Percentiles rank a stretch among this genome's conserved stretches.
Evolutionary conservation across 2,329 filamentous ascomycete genomes (phyloP).

Genomic region (Coniochaeta ligniaria): DNA sequence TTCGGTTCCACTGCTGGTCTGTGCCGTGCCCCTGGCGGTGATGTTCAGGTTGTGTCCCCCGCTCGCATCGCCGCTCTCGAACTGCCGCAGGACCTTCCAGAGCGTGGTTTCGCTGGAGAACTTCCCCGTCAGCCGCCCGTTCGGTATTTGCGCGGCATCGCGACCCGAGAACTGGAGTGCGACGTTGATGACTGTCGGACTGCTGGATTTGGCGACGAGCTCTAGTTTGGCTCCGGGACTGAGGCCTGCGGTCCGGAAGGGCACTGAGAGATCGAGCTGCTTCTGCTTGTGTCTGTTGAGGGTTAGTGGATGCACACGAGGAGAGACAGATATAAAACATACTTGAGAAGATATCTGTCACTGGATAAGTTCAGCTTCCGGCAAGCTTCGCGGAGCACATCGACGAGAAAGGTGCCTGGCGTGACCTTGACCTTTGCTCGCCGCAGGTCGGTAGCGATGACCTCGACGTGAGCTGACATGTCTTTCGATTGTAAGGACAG

Average conservation of each 20-base stretch:
- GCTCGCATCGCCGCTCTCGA: constrained; percentile 56
- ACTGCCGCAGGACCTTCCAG: constrained; percentile 85
- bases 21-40: constrained; percentile 72
- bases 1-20: constrained; percentile 43
- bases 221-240: constrained; percentile 84
- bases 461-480: constrained; percentile 85
- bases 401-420: constrained; percentile 72
- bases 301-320: not conserved
- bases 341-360: constrained; percentile 78
- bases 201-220: constrained; percentile 79
- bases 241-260: constrained; percentile 77
- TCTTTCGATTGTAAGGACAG: not conserved
- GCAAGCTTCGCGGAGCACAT: constrained; percentile 84
- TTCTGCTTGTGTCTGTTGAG: constrained; percentile 70
- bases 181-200: constrained; percentile 77
- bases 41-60: constrained; percentile 55
- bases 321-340: constrained; percentile 15
- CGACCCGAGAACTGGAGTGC: constrained; percentile 76
- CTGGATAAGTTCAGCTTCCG: constrained; percentile 67
- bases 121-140: constrained; percentile 59
- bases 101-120: constrained; percentile 82
- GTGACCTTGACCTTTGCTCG: constrained; percentile 77
- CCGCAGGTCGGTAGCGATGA: constrained; percentile 73
- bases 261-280: constrained; percentile 74
- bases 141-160: constrained; percentile 7